Percentiles rank a stretch among this genome's conserved stretches.
Conservation (phyloP, 2,329 filamentous ascomycete genomes). For the Lasiodiplodia hormozganensis region DNA sequence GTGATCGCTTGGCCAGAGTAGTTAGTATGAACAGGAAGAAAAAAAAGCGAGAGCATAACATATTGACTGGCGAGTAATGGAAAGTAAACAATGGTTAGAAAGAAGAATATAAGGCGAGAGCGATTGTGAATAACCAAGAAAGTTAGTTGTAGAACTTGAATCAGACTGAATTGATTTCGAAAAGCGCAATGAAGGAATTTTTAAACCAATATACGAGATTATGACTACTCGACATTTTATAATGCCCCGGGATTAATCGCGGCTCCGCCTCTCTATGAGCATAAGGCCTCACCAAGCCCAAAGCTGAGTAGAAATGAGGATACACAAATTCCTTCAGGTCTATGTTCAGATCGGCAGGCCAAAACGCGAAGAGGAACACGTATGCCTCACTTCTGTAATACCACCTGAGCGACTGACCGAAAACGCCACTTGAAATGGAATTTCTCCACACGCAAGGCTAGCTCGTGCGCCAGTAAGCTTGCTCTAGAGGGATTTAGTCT, state of each 20-base stretch:
- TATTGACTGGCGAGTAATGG: not conserved
- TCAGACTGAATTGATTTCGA: not conserved
- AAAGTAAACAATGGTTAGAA: not conserved
- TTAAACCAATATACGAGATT: not conserved
- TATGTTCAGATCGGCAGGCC: not conserved
- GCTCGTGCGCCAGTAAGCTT: not conserved
- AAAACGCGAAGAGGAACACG: not conserved
- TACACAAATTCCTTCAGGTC: not conserved
- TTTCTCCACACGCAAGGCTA: not conserved
- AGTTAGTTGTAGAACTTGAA: not conserved
- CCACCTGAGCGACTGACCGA: not conserved
- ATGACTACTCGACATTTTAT: not conserved
- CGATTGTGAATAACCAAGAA: not conserved
- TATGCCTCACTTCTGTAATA: not conserved
- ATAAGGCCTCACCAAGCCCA: not conserved
- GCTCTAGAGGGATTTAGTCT: not conserved
- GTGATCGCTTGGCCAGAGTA: not conserved
- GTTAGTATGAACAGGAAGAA: not conserved
- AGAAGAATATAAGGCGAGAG: not conserved
- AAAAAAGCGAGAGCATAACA: not conserved
- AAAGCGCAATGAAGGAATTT: not conserved
- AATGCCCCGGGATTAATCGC: not conserved
- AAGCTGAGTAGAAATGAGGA: not conserved
- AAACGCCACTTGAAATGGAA: not conserved
- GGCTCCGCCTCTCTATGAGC: not conserved